phyloP scores from a whole-genome alignment of 768 basidiomycete genomes.

The Leccinellum albellum region DNA sequence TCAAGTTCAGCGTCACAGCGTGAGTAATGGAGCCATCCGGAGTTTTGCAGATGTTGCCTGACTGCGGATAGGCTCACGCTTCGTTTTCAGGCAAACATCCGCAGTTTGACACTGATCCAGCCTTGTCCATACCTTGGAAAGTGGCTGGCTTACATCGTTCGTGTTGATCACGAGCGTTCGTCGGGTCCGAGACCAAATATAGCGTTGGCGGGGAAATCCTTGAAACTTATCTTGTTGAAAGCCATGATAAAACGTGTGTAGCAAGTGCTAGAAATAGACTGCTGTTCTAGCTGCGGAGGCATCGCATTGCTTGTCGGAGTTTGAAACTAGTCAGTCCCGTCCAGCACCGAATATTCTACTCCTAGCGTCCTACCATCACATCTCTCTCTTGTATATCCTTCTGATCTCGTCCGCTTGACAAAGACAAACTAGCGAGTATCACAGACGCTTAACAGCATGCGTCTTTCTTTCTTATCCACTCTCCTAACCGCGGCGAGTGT shows the following conservation, averaged over 20 bases:
- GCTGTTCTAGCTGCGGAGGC: neutral
- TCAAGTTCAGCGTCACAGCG: constrained; percentile 33
- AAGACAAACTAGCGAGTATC: neutral
- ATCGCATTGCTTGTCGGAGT: constrained; percentile 19
- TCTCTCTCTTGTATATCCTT: neutral
- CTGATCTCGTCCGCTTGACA: neutral
- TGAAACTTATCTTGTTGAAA: neutral
- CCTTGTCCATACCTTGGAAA: neutral
- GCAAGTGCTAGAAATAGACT: neutral
- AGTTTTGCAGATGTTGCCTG: neutral
- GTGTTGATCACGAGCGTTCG: neutral
- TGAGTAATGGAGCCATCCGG: constrained; percentile 11
- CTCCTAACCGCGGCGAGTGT: constrained; percentile 36
- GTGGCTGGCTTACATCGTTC: neutral
- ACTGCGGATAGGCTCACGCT: constrained; percentile 11
- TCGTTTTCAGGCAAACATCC: constrained; percentile 23
- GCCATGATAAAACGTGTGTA: neutral
- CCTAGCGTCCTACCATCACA: neutral
- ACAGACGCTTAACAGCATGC: constrained; percentile 28
- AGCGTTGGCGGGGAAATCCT: neutral
- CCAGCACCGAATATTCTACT: neutral
- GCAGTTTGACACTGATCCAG: constrained; percentile 15
- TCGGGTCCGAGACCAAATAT: constrained; percentile 2
- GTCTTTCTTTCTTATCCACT: constrained; percentile 34
- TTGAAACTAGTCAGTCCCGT: constrained; percentile 6